Base-by-base conservation (phyloP, 306 rosid species). In the Quercus engelmannii region DNA sequence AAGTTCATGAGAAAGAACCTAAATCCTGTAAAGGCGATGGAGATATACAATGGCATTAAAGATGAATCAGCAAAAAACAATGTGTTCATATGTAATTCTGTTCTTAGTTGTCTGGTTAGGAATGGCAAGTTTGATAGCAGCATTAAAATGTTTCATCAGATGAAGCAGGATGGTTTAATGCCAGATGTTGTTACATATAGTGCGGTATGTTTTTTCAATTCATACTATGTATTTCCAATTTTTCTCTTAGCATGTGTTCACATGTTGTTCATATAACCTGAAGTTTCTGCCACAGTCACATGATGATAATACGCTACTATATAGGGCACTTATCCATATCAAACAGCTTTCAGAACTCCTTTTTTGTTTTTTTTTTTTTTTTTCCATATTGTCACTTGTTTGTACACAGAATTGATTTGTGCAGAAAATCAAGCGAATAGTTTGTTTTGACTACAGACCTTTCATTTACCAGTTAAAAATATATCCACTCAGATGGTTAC, bases 181-280 rank as follows among this genome's bases (percentile, higher is more conserved):
- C 95, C 99, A 7, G 97, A 92, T 90, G 83, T 70, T 78, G 88
- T 94, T 71, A 92, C 99, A n/a, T 94, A 92, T 81, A 94, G 92
- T 81, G 86, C 95, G 79, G 99, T 94, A 90, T 85, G 90, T 20
- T 58, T 58, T 35, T 64, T 77, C 69, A 69, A 55, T 82, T 38
- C 46, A 30, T 71, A 77, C 35, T 55, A 5, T 65, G 75, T 31
- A 58, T 51, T 17, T 11, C 79, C 7, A 33, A 18, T 18, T 28
- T 67, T 17, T 56, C 25, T n/a, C 18, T 2, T 55, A 65, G 10
- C 49, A 77, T 78, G 58, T 52, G 41, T 69, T 5, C 23, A 51
- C 71, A 17, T 58, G 38, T 43, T 69, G 19, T 69, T 78, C 71
- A 17, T 70, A 28, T 25, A n/a, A 51, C 74, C 20, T 5, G 67